Evolutionary conservation across 2,329 filamentous ascomycete genomes (phyloP).

Genomic region (Pestalotiopsis sp.): DNA sequence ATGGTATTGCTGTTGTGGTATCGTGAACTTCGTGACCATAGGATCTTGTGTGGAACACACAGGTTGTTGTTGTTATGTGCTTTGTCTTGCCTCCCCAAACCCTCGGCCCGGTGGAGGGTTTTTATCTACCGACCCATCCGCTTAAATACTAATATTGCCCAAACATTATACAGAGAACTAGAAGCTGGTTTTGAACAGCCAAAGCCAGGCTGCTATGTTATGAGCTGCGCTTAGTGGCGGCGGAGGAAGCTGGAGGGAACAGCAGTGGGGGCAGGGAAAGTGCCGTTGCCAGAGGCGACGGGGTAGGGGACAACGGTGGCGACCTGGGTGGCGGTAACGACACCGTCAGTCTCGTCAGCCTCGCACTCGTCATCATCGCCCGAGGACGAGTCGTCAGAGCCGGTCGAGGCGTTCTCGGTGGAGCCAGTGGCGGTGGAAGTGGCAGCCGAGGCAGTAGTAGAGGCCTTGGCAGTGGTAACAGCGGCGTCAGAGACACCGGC

Average conservation of each 20-base stretch:
- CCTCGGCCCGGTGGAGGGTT: not conserved
- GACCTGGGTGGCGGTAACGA: conserved; percentile 32
- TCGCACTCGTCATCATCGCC: conserved; percentile 20
- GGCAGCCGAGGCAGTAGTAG: not conserved
- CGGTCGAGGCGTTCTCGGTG: conserved; percentile 15
- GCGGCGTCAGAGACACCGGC: not conserved
- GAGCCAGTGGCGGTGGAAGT: conserved; percentile 12
- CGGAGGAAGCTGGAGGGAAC: conserved; percentile 35
- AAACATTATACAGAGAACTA: conserved; percentile 12
- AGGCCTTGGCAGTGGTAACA: not conserved
- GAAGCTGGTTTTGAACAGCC: not conserved
- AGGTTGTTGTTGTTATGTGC: not conserved
- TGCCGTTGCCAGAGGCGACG: conserved; percentile 35
- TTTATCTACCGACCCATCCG: not conserved
- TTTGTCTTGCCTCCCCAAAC: not conserved
- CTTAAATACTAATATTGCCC: conserved; percentile 8
- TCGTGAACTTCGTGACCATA: conserved; percentile 9
- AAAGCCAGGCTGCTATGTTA: not conserved
- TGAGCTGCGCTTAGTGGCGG: not conserved
- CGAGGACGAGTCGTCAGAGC: conserved; percentile 13
- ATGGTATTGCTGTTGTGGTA: conserved; percentile 7
- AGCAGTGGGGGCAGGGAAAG: conserved; percentile 32
- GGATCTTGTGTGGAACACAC: conserved; percentile 1
- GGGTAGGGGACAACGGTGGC: conserved; percentile 42
- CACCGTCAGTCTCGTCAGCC: conserved; percentile 32